These are phyloP conservation scores for Mrakia hoshinonis DNA, from an alignment of 768 basidiomycete species.

Conservation along the genomic window DNA sequence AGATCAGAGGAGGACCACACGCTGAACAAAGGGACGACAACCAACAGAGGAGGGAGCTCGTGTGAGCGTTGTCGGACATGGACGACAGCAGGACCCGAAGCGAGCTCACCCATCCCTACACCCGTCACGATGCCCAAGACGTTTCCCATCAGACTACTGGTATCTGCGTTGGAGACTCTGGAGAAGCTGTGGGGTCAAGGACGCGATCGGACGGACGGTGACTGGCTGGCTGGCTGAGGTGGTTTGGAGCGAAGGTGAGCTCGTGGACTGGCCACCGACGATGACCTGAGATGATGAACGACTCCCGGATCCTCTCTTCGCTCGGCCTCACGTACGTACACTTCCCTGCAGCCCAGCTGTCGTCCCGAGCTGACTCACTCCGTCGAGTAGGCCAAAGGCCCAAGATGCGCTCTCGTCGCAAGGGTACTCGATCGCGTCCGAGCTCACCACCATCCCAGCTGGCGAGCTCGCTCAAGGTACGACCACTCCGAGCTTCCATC, in stretches of 20 bases:
- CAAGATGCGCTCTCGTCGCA: too few species aligned
- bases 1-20: slow-evolving; percentile 25
- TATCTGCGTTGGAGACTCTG: background rate
- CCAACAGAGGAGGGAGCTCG: background rate
- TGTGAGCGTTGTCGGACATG: background rate
- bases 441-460: too few species aligned
- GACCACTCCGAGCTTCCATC: too few species aligned
- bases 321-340: background rate
- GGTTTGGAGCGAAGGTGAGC: background rate
- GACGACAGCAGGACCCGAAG: too few species aligned
- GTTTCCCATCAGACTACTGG: slow-evolving; percentile 26
- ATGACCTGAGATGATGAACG: slow-evolving; percentile 8
- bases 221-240: too few species aligned
- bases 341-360: background rate
- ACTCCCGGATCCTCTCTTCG: slow-evolving; percentile 3
- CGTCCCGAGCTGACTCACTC: background rate
- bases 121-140: slow-evolving; percentile 10
- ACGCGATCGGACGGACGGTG: background rate
- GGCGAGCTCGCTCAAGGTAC: too few species aligned
- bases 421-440: too few species aligned
- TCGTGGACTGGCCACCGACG: background rate
- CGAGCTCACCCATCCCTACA: slow-evolving; percentile 22
- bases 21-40: background rate
- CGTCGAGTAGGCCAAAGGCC: too few species aligned
- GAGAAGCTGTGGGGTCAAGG: background rate